These are phyloP conservation scores for Pestalotiopsis sp. DNA, from an alignment of 2,329 filamentous ascomycete species.

Conservation along the genomic window DNA sequence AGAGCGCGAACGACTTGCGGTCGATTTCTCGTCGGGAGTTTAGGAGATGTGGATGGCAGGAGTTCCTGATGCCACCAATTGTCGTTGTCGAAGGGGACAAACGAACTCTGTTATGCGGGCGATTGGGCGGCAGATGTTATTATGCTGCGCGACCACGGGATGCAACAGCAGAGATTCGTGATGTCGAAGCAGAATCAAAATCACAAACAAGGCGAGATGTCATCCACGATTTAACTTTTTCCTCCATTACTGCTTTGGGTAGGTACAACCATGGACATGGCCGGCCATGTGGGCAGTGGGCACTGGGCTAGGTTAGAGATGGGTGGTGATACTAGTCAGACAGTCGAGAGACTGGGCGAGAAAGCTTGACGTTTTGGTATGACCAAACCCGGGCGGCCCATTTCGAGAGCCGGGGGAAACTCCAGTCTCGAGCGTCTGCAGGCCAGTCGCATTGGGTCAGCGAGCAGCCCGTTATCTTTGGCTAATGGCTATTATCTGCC, in stretches of 20 bases:
- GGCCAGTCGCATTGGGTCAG: background rate
- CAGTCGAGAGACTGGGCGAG: background rate
- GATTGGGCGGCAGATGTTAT: background rate
- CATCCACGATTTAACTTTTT: conserved; percentile 9
- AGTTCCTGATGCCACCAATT: background rate
- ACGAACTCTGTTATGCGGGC: background rate
- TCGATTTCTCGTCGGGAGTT: background rate
- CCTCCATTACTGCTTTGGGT: conserved; percentile 4
- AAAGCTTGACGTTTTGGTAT: conserved; percentile 11
- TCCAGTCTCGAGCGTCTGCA: background rate
- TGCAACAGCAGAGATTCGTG: background rate
- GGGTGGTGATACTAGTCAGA: conserved; percentile 8
- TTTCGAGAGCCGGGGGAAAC: background rate
- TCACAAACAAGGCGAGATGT: background rate
- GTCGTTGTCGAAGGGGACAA: background rate
- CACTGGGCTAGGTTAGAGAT: background rate
- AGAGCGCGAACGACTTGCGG: background rate
- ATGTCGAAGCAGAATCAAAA: background rate
- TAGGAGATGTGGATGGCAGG: background rate
- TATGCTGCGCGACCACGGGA: background rate
- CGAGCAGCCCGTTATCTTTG: background rate
- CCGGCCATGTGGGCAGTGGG: conserved; percentile 1
- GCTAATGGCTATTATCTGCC: background rate
- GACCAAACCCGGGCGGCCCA: background rate
- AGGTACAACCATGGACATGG: conserved; percentile 6